These are phyloP conservation scores for Lasiosphaeria miniovina DNA, from an alignment of 495 filamentous ascomycete genomes.

Conservation along the genomic window DNA sequence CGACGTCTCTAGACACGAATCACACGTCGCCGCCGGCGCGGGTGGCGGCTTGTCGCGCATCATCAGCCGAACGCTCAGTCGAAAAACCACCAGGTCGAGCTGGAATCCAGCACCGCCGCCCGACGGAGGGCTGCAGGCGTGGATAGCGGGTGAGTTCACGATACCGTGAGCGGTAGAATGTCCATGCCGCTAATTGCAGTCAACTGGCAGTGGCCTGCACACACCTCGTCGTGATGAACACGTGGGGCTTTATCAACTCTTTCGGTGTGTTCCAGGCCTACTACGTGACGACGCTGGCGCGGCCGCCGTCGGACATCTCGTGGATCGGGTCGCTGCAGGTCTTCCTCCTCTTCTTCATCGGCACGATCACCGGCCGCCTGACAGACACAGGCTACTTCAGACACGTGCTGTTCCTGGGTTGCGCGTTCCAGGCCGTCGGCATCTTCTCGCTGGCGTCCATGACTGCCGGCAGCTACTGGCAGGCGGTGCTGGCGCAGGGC, in stretches of 20 bases:
- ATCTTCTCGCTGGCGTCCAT: conserved; percentile 70
- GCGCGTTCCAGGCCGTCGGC: conserved; percentile 56
- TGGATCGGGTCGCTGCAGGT: conserved; percentile 76
- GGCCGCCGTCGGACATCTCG: conserved; percentile 63
- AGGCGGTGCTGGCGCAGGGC: conserved; percentile 80
- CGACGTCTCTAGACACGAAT: background rate
- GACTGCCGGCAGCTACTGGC: conserved; percentile 44
- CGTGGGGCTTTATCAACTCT: conserved; percentile 57
- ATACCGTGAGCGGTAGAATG: background rate
- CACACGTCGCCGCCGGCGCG: background rate
- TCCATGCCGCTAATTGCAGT: background rate
- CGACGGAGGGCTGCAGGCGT: conserved; percentile 51
- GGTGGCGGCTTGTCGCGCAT: conserved; percentile 24
- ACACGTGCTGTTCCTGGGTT: conserved; percentile 31
- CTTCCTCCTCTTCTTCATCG: conserved; percentile 70
- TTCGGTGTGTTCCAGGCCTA: conserved; percentile 82
- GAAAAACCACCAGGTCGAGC: conserved; percentile 36
- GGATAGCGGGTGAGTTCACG: conserved; percentile 39
- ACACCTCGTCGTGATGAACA: conserved; percentile 48
- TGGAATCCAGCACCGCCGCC: conserved; percentile 51
- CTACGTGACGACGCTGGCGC: conserved; percentile 54
- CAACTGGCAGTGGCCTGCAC: conserved; percentile 34
- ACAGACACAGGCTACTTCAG: conserved; percentile 64
- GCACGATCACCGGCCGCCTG: conserved; percentile 62
- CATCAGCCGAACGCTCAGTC: conserved; percentile 32